A percentile compares a stretch with the other conserved stretches of the same genome.
Conservation (phyloP, 2,329 filamentous ascomycete species). For the Fusarium nematophilum region DNA sequence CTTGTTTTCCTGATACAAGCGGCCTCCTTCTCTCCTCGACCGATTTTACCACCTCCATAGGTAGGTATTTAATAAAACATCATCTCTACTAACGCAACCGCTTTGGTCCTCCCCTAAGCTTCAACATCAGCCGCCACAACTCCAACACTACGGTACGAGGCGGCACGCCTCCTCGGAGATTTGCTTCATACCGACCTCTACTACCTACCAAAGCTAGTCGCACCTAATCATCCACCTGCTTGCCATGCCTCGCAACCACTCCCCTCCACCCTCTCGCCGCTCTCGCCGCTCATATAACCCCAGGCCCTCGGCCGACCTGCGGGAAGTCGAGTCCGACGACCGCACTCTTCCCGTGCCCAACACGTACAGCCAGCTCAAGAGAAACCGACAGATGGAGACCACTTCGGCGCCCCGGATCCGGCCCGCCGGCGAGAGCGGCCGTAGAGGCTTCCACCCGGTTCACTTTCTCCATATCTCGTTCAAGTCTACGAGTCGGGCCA, state of each 20-base stretch:
- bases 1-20: not conserved
- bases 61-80: no score
- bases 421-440: conserved; percentile 57
- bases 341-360: conserved; percentile 43
- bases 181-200: not conserved
- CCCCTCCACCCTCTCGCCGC: conserved; percentile 31
- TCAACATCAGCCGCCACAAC: conserved; percentile 3
- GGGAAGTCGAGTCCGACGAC: conserved; percentile 18
- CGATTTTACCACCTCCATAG: no score
- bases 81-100: not conserved
- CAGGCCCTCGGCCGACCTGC: conserved; percentile 9
- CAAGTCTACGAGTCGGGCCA: conserved; percentile 57
- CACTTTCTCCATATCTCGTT: conserved; percentile 58
- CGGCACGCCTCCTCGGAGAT: not conserved
- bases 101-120: conserved; percentile 1
- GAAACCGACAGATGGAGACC: conserved; percentile 21
- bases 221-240: not conserved
- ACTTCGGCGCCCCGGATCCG: conserved; percentile 36
- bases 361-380: conserved; percentile 41
- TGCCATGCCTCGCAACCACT: conserved; percentile 31
- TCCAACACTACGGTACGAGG: not conserved
- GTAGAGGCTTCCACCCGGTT: conserved; percentile 56
- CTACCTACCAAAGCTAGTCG: not conserved
- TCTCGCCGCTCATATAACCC: conserved; percentile 24
- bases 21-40: not conserved